Conservation (phyloP, 139 green algal genomes). For the Micractinium sp. region DNA sequence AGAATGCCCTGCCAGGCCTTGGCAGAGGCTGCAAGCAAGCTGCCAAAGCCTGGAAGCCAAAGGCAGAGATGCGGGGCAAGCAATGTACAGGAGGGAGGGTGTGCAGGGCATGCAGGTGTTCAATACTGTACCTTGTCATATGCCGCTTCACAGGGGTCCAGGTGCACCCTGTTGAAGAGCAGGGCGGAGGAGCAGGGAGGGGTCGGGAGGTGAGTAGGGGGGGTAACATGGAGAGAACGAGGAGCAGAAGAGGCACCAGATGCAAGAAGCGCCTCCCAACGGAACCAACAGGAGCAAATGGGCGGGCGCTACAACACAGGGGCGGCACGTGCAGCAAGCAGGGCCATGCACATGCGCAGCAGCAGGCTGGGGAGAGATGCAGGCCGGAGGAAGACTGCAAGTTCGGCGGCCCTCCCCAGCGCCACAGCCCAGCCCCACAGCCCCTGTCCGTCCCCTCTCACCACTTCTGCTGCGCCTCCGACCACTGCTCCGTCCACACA, state of each 20-base stretch:
- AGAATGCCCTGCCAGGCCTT: too few relatives aligned
- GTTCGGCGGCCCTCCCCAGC: not conserved
- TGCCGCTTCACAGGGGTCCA: conserved; percentile 76
- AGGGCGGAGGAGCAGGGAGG: conserved; percentile 42
- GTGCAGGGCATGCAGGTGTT: too few relatives aligned
- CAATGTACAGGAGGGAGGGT: too few relatives aligned
- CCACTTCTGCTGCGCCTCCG: conserved; percentile 1
- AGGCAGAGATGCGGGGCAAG: conserved; percentile 65
- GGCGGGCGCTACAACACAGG: too few relatives aligned
- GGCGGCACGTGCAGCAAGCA: too few relatives aligned
- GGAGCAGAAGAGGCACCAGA: too few relatives aligned
- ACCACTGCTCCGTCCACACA: conserved; percentile 69
- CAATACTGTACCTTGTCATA: conserved; percentile 51
- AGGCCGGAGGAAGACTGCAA: not conserved
- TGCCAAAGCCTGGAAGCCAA: not conserved
- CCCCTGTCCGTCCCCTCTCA: not conserved
- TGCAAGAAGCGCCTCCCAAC: not conserved
- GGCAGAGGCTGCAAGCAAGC: not conserved
- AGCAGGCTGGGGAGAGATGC: too few relatives aligned
- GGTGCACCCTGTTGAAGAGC: conserved; percentile 66
- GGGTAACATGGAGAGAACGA: too few relatives aligned
- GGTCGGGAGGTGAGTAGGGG: conserved; percentile 31
- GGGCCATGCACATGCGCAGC: too few relatives aligned
- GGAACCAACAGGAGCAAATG: too few relatives aligned
- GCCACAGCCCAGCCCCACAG: too few relatives aligned